Evolutionary conservation across 1,284 basidiomycete species (phyloP).

Genomic region (Ceratobasidium sp.): DNA sequence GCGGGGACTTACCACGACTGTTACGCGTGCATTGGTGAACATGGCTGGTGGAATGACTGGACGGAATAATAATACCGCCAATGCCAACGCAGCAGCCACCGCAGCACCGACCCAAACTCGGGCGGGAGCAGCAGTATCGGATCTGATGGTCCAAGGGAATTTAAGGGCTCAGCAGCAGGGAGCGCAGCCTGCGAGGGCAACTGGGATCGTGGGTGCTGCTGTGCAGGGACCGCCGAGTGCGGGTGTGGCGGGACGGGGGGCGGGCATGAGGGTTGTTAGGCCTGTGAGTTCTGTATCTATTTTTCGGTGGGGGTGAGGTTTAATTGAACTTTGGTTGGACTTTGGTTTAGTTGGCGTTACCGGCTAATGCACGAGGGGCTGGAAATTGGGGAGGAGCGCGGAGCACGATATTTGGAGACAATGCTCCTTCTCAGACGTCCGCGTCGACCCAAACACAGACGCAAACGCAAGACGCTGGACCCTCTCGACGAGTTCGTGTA

Average conservation of each 20-base stretch:
- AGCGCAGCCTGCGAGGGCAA: too few relatives aligned
- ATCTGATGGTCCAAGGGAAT: not conserved
- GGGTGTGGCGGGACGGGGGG: not conserved
- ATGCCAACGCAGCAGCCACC: not conserved
- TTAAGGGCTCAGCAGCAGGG: too few relatives aligned
- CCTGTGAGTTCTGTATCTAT: not conserved
- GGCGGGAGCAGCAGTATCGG: not conserved
- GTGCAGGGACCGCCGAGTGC: not conserved
- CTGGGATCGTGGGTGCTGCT: not conserved
- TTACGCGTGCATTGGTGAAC: slow-evolving; percentile 23
- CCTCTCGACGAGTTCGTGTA: slow-evolving; percentile 10
- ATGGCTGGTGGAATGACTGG: slow-evolving; percentile 23
- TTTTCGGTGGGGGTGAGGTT: not conserved
- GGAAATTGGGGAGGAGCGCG: too few relatives aligned
- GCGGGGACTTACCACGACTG: slow-evolving; percentile 16
- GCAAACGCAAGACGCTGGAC: not conserved
- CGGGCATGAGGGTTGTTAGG: not conserved
- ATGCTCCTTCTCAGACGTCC: too few relatives aligned
- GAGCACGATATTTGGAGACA: too few relatives aligned
- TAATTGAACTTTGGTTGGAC: not conserved
- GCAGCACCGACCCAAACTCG: not conserved
- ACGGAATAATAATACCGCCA: not conserved
- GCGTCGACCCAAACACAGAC: too few relatives aligned
- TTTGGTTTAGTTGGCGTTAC: not conserved
- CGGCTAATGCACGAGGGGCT: too few relatives aligned